phyloP scores from a whole-genome alignment of 805 yeast genomes.

The Kuraishia capsulata region DNA sequence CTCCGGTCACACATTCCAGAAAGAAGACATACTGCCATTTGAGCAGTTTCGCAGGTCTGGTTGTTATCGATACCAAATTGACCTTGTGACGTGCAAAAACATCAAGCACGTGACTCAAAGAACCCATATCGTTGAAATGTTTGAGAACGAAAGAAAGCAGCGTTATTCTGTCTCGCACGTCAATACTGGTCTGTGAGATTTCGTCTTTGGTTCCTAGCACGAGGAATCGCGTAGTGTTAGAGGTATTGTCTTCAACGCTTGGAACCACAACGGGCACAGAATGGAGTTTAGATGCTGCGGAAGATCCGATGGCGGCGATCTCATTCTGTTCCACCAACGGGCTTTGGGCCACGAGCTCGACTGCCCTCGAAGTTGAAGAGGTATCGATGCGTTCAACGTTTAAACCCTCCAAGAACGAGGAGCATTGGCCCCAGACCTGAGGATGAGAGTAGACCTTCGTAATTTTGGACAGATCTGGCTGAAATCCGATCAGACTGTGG shows the following conservation, averaged over 20 bases:
- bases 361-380: slow-evolving; percentile 81
- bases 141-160: slow-evolving; percentile 58
- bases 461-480: slow-evolving; percentile 34
- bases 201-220: slow-evolving; percentile 37
- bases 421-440: slow-evolving; percentile 95
- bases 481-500: slow-evolving; percentile 58
- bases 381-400: slow-evolving; percentile 46
- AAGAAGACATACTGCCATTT: slow-evolving; percentile 83
- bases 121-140: slow-evolving; percentile 60
- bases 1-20: slow-evolving; percentile 42
- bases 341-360: slow-evolving; percentile 42
- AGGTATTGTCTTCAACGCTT: slow-evolving; percentile 61
- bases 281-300: slow-evolving; percentile 54
- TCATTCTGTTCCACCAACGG: slow-evolving; percentile 22
- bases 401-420: slow-evolving; percentile 36
- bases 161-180: slow-evolving; percentile 27
- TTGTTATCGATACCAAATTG: slow-evolving; percentile 62
- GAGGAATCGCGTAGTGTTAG: slow-evolving; percentile 82
- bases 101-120: slow-evolving; percentile 56
- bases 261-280: slow-evolving; percentile 42
- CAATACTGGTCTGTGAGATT: slow-evolving; percentile 3
- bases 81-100: slow-evolving; percentile 46
- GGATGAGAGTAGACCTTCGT: slow-evolving; percentile 79
- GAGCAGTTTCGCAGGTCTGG: slow-evolving; percentile 61
- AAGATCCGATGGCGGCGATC: slow-evolving; percentile 67